phyloP scores from a whole-genome alignment of 164 flowering plant genomes.

The Berberis vulgaris region DNA sequence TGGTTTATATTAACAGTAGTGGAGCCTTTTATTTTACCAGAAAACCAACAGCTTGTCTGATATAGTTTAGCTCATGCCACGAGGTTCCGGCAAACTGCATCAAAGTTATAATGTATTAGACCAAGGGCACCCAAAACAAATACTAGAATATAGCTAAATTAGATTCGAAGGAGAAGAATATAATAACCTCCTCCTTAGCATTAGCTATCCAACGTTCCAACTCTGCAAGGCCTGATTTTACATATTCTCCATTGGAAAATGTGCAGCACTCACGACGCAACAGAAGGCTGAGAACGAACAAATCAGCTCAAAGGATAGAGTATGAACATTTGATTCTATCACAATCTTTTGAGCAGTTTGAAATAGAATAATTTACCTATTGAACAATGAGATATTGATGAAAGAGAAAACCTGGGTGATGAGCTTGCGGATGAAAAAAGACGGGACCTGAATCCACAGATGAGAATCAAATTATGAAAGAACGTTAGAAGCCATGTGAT shows the following conservation, averaged over 20 bases:
- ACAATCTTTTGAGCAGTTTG: not conserved
- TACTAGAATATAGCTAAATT: not conserved
- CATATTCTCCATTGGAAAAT: slow-evolving; percentile 94
- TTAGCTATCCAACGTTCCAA: slow-evolving; percentile 81
- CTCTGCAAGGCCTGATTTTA: slow-evolving; percentile 92
- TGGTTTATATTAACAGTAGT: not conserved
- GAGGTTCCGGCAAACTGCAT: slow-evolving; percentile 93
- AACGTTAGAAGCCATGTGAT: not conserved
- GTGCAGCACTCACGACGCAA: slow-evolving; percentile 96
- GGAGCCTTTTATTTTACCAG: slow-evolving; percentile 43
- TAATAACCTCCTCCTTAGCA: slow-evolving; percentile 72
- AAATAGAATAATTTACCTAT: slow-evolving; percentile 44
- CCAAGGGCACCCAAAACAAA: not conserved
- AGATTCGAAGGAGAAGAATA: not conserved
- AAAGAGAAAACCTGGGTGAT: slow-evolving; percentile 91
- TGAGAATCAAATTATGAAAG: slow-evolving; percentile 4
- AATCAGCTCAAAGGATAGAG: slow-evolving; percentile 7
- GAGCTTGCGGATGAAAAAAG: slow-evolving; percentile 86
- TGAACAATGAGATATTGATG: slow-evolving; percentile 85
- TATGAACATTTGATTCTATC: not conserved
- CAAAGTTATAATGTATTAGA: slow-evolving; percentile 12
- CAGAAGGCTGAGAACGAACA: slow-evolving; percentile 49
- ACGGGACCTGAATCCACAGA: slow-evolving; percentile 57
- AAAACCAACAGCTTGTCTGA: slow-evolving; percentile 99
- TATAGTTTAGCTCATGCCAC: slow-evolving; percentile 89